A percentile compares a stretch with the other conserved stretches of the same genome.
Conservation (phyloP, 2,329 filamentous ascomycete species). For the Alternaria viburni region DNA sequence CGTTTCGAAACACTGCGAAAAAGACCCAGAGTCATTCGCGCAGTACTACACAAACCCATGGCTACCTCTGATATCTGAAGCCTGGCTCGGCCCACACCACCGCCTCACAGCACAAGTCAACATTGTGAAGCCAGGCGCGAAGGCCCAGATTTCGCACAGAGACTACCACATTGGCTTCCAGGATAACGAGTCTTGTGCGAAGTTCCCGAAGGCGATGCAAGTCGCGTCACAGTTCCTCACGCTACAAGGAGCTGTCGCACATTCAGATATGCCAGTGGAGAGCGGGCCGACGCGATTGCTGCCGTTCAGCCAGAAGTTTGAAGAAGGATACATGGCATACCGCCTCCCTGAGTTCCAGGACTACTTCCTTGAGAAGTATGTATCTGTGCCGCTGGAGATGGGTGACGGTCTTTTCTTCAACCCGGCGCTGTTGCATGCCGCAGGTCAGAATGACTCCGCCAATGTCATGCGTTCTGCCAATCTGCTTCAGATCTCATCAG, state of each 20-base stretch:
- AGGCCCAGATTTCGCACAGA: constrained; percentile 64
- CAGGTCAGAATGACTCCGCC: constrained; percentile 61
- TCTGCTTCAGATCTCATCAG: constrained; percentile 66
- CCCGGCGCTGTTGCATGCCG: constrained; percentile 68
- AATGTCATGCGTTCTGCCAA: constrained; percentile 64
- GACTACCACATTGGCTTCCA: constrained; percentile 72
- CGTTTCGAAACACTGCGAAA: constrained; percentile 65
- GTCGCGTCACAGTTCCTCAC: constrained; percentile 64
- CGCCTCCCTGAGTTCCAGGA: constrained; percentile 59
- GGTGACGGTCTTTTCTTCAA: constrained; percentile 71
- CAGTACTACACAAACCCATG: constrained; percentile 67
- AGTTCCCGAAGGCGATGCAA: constrained; percentile 62
- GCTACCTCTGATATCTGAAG: constrained; percentile 58
- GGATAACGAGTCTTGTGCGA: constrained; percentile 51
- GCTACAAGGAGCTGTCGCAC: constrained; percentile 68
- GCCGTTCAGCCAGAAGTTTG: constrained; percentile 65
- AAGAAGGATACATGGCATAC: constrained; percentile 65
- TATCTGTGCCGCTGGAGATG: constrained; percentile 59
- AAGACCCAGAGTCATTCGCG: constrained; percentile 60
- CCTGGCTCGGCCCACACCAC: constrained; percentile 67
- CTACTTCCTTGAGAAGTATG: constrained; percentile 61
- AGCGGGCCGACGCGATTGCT: constrained; percentile 67
- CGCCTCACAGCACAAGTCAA: constrained; percentile 68
- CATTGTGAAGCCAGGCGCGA: constrained; percentile 65
- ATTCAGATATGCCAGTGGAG: constrained; percentile 64